A percentile compares a stretch with the other conserved stretches of the same genome.
These are phyloP conservation scores for Angomonas ambiguus DNA, from an alignment of 208 protist genomes.

Conservation along the genomic window DNA sequence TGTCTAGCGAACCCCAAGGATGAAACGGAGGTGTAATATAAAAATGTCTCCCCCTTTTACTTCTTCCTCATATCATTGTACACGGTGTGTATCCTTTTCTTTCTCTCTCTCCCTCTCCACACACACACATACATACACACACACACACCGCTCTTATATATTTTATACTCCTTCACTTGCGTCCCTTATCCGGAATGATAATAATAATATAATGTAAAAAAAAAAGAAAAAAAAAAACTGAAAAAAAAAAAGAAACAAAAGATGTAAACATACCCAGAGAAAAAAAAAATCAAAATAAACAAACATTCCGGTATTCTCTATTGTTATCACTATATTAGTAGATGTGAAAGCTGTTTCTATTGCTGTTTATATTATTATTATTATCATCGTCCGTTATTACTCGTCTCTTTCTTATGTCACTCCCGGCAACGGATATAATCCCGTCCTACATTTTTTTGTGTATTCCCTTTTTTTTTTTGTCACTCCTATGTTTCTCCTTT, in stretches of 20 bases:
- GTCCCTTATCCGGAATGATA: too few relatives aligned
- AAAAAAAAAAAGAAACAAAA: too few relatives aligned
- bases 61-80: not conserved
- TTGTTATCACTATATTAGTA: not conserved
- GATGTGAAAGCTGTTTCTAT: not conserved
- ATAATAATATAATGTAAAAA: too few relatives aligned
- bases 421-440: too few relatives aligned
- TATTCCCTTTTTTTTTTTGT: not conserved
- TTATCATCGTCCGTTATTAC: not conserved
- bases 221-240: too few relatives aligned
- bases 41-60: not conserved
- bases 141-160: not conserved
- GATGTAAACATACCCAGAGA: not conserved
- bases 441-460: conserved; percentile 4
- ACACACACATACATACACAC: not conserved
- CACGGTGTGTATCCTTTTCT: not conserved
- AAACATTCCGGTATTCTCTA: not conserved
- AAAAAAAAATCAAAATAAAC: not conserved
- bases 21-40: not conserved
- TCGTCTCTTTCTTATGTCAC: not conserved
- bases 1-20: not conserved
- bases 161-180: too few relatives aligned
- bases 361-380: conserved; percentile 3
- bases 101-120: not conserved
- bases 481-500: not conserved